Evolutionary conservation across 2,329 filamentous ascomycete species (phyloP), one percentile per base, ranked within the genome.

Genomic region (Fusarium phyllophilum): DNA sequence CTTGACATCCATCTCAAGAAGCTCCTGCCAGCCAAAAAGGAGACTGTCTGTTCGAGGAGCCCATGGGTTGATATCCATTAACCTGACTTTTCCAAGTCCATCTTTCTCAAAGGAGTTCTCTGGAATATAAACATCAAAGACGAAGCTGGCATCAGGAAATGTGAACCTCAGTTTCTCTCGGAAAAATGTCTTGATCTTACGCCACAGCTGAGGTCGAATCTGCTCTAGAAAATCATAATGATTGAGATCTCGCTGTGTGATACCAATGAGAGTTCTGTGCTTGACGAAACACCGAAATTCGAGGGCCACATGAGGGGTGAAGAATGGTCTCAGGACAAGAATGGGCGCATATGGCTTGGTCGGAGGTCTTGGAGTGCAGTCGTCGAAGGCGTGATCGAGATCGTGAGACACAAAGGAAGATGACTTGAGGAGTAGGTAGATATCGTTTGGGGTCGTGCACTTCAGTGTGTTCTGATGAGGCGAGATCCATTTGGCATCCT

Each of bases 211-310:
- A 9, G 89, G 86, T 55, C 90, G 88, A 82, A 98, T 80, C 1
- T 79, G 82, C 22, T 84, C 80, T 9, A 98, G 87, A 80, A 98
- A 99, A 18, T 93, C 90, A 82, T 96, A 98, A 84, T 96, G 90
- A 79, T 97, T 97, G 58, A 96, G 88, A 80, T 98, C 96, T 10
- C 96, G 90, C 83, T 98, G 96, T 39, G 92, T 93, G 66, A 98
- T 91, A 68, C 91, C 95, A 45, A 99, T 87, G 22, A 99, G 87
- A 61, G 89, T 90, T 17, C 94, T 88, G 66, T 95, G 87, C 77
- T 96, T 94, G 44, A 98, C 96, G 79, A 98, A 99, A 81, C 95
- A 98, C 31, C 96, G 90, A 83, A 99, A 99, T 81, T 99, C 96
- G 66, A 98, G 90, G 0, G 94, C 93, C 0, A 95, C 94, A 81